phyloP scores from a whole-genome alignment of 371 early-diverging fungal genomes.

The Mortierella sp. region DNA sequence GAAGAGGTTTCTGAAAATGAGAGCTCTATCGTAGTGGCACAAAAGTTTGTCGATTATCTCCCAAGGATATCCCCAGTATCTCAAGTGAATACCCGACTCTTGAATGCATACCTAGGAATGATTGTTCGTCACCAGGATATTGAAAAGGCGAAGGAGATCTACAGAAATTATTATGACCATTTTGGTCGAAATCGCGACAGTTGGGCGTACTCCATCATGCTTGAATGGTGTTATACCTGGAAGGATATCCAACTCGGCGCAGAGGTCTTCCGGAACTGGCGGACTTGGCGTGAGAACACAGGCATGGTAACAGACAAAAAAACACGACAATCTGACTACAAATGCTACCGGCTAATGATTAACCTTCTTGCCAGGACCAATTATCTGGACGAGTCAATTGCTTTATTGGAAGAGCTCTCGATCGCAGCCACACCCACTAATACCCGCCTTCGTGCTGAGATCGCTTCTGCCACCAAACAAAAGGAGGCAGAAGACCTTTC shows the following conservation, averaged over 20 bases:
- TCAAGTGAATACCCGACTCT: slow-evolving; percentile 57
- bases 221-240: slow-evolving; percentile 60
- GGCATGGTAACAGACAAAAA: slow-evolving; percentile 63
- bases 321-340: slow-evolving; percentile 40
- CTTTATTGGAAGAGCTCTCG: slow-evolving; percentile 42
- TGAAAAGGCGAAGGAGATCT: slow-evolving; percentile 57
- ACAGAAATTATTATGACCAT: slow-evolving; percentile 58
- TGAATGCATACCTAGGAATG: slow-evolving; percentile 70
- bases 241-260: slow-evolving; percentile 59
- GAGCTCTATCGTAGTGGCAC: background rate
- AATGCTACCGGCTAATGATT: slow-evolving; percentile 36
- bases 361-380: slow-evolving; percentile 48
- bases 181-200: slow-evolving; percentile 60
- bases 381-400: slow-evolving; percentile 43
- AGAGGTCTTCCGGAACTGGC: slow-evolving; percentile 57
- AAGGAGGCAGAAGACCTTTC: background rate
- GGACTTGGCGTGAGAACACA: slow-evolving; percentile 44
- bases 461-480: slow-evolving; percentile 10
- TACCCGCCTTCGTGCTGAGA: slow-evolving; percentile 46
- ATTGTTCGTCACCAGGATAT: slow-evolving; percentile 66
- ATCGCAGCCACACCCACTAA: slow-evolving; percentile 45
- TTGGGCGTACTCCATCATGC: slow-evolving; percentile 64
- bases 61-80: slow-evolving; percentile 51
- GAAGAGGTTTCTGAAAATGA: background rate
- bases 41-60: background rate